Base-by-base conservation (phyloP, 176 grass and related monocot genomes). In the Cocos nucifera region DNA sequence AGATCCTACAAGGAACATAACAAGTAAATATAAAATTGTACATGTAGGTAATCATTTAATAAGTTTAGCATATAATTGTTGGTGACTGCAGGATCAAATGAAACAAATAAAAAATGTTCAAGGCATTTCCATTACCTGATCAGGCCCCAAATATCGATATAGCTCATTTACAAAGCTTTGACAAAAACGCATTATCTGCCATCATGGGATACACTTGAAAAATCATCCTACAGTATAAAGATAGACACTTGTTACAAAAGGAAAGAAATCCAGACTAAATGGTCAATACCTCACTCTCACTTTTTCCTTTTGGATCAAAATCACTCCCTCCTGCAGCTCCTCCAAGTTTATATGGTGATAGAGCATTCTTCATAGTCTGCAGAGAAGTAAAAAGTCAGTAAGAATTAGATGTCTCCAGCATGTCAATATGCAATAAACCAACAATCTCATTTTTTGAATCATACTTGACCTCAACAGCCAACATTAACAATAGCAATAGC, bases 141-240 rank as follows among this genome's bases (percentile, higher is more conserved):
- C 93, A 88, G 87, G 77, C 30, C 93, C 93, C 77, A 98, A 69
- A 76, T 98, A 88, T 78, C 82, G 85, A 75, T 92, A 86, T 49
- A 98, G 82, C 56, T 98, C 93, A 69, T 98, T 84, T 88, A 98
- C 92, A 69, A 92, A 98, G 64, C 93, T 98, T 82, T 98, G 93
- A 79, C 93, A 98, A 77, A 98, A 98, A 49, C 87, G 87, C 87
- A 98, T 98, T 66, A 98, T 88, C 93, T 98, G 82, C 8, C 28
- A 89, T 30, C 51, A 71, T 66, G 51, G 19, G 15, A 62, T 54
- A 78, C 61, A 26, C 58, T 49, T 71, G 69, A 67, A 51, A 75
- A 61, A 72, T 68, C 75, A 55, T 56, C 68, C 23, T 16, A 15
- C 6, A 24, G 19, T 25, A 44, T 29, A 3, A 27, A 44, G n/a